Base-by-base conservation (phyloP, 2,329 filamentous ascomycete species). In the Plectosphaerella cucumerina region DNA sequence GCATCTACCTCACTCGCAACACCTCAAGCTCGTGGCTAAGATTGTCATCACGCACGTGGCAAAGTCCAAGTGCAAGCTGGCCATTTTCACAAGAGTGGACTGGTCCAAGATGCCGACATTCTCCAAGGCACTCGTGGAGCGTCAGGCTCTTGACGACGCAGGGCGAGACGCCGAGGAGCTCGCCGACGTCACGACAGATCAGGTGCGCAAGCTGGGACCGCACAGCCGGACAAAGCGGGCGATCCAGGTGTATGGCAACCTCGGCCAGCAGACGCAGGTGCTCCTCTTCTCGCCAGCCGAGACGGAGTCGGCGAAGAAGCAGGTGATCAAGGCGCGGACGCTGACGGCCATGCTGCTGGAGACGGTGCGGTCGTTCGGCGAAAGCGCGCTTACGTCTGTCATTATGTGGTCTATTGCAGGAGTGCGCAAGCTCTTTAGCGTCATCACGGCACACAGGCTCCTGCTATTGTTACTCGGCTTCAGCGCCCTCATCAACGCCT, bases 41-140 rank as follows among this genome's bases (percentile, higher is more conserved):
- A 85, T 96, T 56, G 90, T 97, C 56, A 94, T 99, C 56, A 97
- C 94, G 3, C 90, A 97, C 63, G 80, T 93, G 53, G 85, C 90
- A 48, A 97, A 97, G 70, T 91, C 89, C 12, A 91, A 87, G 66
- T 96, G 90, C 68, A 97, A 94, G 71, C 81, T 99, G 50, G 87
- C 91, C 22, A 82, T 97, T 42, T 96, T 90, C 69, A 89, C 86
- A 49, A 88, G 87, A 61, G 83, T 96, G n/a, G 88, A 90, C 59
- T 97, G 94, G 94, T 78, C 83, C 22, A 87, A 84, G 57, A 74
- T 81, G 49, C 85, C 85, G 11, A 74, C 78, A 1, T 70, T 86
- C 41, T 79, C 78, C 15, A 83, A 81, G 65, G 78, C 75, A 46
- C 65, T 87, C 50, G 75, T 87, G n/a, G 81, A 86, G 66, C 73